Conservation (phyloP, 1,139 yeast genomes). For the Meyerozyma smithsonii region DNA sequence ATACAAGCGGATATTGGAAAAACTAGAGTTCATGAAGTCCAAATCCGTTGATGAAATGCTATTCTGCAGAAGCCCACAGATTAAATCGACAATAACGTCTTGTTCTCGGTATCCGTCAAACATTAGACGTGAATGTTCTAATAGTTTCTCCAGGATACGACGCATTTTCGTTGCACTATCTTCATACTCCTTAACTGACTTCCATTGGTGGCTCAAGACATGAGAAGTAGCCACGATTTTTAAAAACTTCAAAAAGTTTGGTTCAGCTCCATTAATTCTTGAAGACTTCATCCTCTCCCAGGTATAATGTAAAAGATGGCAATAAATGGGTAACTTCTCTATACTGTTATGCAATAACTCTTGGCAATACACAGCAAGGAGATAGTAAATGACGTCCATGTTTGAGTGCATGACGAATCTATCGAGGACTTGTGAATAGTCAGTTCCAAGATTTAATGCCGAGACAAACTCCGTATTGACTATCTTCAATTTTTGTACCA, state of each 20-base stretch:
- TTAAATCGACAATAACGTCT: conserved; percentile 7
- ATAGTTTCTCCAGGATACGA: conserved; percentile 7
- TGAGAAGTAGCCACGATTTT: not conserved
- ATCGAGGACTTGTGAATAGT: not conserved
- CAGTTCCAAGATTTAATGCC: not conserved
- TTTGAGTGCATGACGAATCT: not conserved
- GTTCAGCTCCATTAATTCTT: not conserved
- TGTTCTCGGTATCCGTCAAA: conserved; percentile 36
- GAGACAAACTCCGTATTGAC: not conserved
- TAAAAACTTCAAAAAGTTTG: not conserved
- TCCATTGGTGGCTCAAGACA: not conserved
- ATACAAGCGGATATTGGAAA: not conserved
- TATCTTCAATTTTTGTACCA: not conserved
- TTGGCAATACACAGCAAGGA: not conserved
- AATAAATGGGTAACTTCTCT: not conserved
- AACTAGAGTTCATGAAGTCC: not conserved
- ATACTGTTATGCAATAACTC: not conserved
- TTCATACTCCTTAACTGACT: not conserved
- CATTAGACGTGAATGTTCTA: conserved; percentile 13
- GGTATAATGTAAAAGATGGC: not conserved
- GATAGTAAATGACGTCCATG: not conserved
- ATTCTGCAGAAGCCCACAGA: not conserved
- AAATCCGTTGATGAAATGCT: not conserved
- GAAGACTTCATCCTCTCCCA: not conserved
- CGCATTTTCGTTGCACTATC: not conserved